Evolutionary conservation across 495 filamentous ascomycete genomes (phyloP), one percentile per base, ranked within the genome.

Genomic region (Xylaria cubensis): DNA sequence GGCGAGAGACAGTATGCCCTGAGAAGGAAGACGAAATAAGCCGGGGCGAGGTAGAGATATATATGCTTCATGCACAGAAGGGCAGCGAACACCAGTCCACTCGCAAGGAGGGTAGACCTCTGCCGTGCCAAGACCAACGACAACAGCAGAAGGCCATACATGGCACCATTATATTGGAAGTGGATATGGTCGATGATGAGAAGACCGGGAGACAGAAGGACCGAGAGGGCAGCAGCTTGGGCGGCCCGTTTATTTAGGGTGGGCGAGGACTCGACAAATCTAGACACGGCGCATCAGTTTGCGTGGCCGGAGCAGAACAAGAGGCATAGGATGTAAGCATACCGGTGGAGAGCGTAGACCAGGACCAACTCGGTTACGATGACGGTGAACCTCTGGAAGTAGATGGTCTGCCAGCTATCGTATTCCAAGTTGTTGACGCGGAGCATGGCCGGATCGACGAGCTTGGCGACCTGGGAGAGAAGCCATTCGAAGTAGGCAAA

Each of bases 141-240:
- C 42, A 94, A 83, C 29, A 98, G 87, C 50, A 99, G 82, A 44
- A 98, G 83, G 19, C 96, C 96, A 77, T 97, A 98, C 78, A 99
- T 88, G 82, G 94, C 94, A 64, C 96, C 96, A 82, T 99, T 99
- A 84, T 99, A 98, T 83, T 99, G 96, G 82, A 99, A 99, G 80
- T 99, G 96, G 73, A 99, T 97, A 79, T 99, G 96, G 77, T 99
- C 96, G 80, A 99, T 98, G 76, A 99, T 97, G 59, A 99, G 85
- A 13, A 99, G 88, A 39, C 95, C 96, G 2, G 96, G 96, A 3
- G 94, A 97, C 42, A 98, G 88, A 19, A 98, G 83, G 64, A 99
- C 91, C 0, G 95, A 97, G 48, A 98, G 87, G 39, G 95, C 94
- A 48, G 93, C 93, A 10, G 92, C 92, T 76, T 98, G 94, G 0